Base-by-base conservation (phyloP, 257 asterid genomes). In the Nicotiana undulata region DNA sequence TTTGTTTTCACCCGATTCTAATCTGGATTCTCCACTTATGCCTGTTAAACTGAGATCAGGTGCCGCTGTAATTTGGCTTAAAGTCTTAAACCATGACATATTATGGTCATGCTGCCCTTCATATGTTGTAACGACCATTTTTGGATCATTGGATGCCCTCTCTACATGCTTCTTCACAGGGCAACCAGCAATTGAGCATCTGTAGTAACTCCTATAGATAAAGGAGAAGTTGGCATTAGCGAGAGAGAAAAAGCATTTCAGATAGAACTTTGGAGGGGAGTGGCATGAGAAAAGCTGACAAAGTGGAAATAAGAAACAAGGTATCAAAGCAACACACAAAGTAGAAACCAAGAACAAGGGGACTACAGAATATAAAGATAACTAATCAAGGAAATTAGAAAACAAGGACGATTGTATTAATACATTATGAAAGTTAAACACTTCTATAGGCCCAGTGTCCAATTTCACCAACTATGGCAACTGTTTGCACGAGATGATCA, bases 111-210 rank as follows among this genome's bases (percentile, higher is more conserved):
- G 98, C 58, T 90, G 85, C 75, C 98, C 97, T 88, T 94, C 97
- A 22, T 94, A 94, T 78, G 98, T 92, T 29, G 98, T 92, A 68
- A 92, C 86, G 77, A 95, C 98, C 34, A 92, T 55, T 82, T 89
- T 92, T 4, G 92, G 86, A 86, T 94, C 94, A 59, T 92, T 94
- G 28, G 98, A 90, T 79, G 98, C 93, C 89, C 98, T 87, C 82
- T 93, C 98, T 18, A 95, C 97, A 5, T 95, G 98, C 83, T 95
- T 93, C 92, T 93, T 95, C 66, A 87, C 98, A 5, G 93, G 89
- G 86, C 98, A 95, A 79, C 98, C 97, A 44, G 93, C 85, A 82
- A 64, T 83, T 55, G 98, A 91, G 84, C 98, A 93, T 90, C 97
- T 86, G 90, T 95, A 95, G 80, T 95, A 95, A 87, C 98, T 93